Base-by-base conservation (phyloP, 257 asterid species). In the Haberlea rhodopensis region DNA sequence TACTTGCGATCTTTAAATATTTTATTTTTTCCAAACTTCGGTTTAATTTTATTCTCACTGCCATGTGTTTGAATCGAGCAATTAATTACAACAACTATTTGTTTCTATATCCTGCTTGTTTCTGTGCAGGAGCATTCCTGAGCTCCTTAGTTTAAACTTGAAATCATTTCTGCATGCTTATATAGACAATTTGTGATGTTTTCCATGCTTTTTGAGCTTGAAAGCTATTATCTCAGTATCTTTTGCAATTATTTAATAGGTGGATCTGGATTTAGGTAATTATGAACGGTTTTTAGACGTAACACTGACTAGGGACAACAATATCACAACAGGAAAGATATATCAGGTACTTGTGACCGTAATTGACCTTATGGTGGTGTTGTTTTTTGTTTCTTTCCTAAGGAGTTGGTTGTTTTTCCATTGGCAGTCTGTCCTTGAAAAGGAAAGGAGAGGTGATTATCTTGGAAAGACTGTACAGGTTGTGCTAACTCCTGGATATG, bases 381-480 rank as follows among this genome's bases (percentile, higher is more conserved):
- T 56, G 34, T n/a, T 15, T 34, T 46, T 64, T 46, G 80, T 66
- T 66, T 68, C 63, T 26, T 40, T 67, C 40, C 60, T 15, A 7
- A 49, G 63, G 62, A 58, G 69, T 78, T 59, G 76, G 28, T 63
- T 62, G 71, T 71, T 60, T 70, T 70, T 74, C 53, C 20, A 66
- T 70, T 78, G 59, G 28, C 66, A 94, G 99, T 94, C 99, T 75
- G 97, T 94, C 70, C 87, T 94, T 19, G 90, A 90, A 27, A 88
- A 86, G 87, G 99, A 94, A 68, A 77, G 99, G 57, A 83, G 60
- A 80, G 99, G 99, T 18, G 96, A 90, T 74, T 94, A 90, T 76
- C 99, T 94, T 69, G 99, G 99, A 74, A 90, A 83, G 84, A 94
- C 99, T 31, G 99, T 94, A 53, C 99, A 94, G 95, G 99, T 92